Base-by-base conservation (phyloP, 176 grass and related monocot species). In the Hordeum marinum region DNA sequence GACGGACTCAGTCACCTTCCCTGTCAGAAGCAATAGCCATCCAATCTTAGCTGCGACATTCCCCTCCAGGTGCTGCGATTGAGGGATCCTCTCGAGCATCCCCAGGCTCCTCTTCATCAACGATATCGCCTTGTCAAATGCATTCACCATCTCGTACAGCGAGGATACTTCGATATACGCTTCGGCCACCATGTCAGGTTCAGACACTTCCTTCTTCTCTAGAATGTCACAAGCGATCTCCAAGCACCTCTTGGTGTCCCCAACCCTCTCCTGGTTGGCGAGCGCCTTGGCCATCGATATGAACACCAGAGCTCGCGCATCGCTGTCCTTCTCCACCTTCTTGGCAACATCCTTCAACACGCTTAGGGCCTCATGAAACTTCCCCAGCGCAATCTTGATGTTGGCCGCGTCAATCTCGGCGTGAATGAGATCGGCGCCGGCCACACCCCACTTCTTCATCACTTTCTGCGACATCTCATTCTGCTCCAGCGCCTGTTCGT, bases 21-120 rank as follows among this genome's bases (percentile, higher is more conserved):
- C 96, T 1, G 91, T 95, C 41, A 98, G 82, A 25, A 98, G 91
- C 46, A 98, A 73, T 24, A 98, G 60, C 96, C 91, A 95, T 32
- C 93, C 96, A 57, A 95, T 85, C 88, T 72, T 92, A 4, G 93
- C 93, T 0, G 91, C 87, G 6, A 94, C 88, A 84, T 95, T 95
- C 54, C 96, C 91, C 45, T 95, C 96, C 68, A 98, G 48, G 79
- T 95, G 96, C 17, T 98, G 96, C 26, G 92, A 86, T 87, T 91
- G 83, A n/a, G 96, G 96, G 57, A 98, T 84, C 77, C 90, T 90
- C 82, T 95, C 96, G 25, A 98, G 86, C 83, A 98, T 95, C 54
- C 39, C 85, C 86, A 98, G 57, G 59, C 93, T 90, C 76, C 59
- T 94, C 89, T 95, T 95, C 75, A 95, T 54, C 70, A 98, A 78